Conservation (phyloP, 208 protist species). For the Novymonas esmeraldas region DNA sequence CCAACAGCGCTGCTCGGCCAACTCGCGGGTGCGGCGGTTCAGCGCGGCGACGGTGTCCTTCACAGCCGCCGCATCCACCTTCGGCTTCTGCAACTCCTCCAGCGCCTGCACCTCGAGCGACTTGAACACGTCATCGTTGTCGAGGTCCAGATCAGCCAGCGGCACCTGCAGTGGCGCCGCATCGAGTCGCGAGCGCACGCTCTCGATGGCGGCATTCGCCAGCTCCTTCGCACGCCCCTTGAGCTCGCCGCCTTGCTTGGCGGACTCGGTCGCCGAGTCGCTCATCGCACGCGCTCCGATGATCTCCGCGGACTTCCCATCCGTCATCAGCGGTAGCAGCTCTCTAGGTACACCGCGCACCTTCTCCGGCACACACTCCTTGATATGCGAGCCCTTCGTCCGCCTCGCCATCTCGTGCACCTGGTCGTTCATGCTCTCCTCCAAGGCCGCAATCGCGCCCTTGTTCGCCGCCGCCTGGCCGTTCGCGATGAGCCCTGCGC, state of each 20-base stretch:
- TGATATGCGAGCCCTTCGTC: constrained; percentile 37
- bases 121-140: constrained; percentile 47
- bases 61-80: constrained; percentile 32
- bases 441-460: constrained; percentile 33
- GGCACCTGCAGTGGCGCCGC: constrained; percentile 34
- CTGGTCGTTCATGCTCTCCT: constrained; percentile 59
- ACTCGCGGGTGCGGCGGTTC: constrained; percentile 38
- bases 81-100: constrained; percentile 32
- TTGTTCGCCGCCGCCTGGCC: constrained; percentile 28
- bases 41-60: constrained; percentile 37
- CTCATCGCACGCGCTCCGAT: constrained; percentile 16
- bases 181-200: constrained; percentile 47
- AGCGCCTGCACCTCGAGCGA: constrained; percentile 41
- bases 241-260: constrained; percentile 28
- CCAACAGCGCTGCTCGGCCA: constrained; percentile 49
- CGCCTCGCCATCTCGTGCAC: constrained; percentile 42
- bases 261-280: constrained; percentile 12
- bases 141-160: constrained; percentile 47
- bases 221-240: constrained; percentile 42
- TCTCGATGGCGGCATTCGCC: constrained; percentile 30
- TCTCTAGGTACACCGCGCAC: constrained; percentile 57
- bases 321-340: constrained; percentile 47
- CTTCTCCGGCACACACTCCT: constrained; percentile 28
- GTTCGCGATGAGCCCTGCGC: constrained; percentile 35
- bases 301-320: constrained; percentile 32